These are phyloP conservation scores for Barnettozyma siamensis DNA, from an alignment of 805 yeast species.

Conservation along the genomic window DNA sequence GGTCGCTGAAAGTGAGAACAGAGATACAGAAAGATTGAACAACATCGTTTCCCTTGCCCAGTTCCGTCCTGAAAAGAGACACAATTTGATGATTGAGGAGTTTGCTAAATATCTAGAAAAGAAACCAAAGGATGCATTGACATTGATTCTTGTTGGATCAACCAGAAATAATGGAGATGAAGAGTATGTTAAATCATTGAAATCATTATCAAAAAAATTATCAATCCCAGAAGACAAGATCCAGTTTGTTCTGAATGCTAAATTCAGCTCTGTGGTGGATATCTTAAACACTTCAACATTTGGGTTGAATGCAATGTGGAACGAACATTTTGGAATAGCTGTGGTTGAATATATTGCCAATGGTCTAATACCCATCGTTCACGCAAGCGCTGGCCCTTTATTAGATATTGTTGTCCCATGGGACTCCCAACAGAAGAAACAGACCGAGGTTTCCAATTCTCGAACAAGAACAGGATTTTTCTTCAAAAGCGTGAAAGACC, in stretches of 20 bases:
- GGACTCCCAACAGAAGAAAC: conserved; percentile 28
- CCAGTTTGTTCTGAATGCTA: conserved; percentile 66
- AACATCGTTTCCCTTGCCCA: conserved; percentile 61
- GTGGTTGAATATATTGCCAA: conserved; percentile 88
- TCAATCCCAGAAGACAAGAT: conserved; percentile 36
- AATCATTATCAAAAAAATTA: conserved; percentile 36
- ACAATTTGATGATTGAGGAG: conserved; percentile 58
- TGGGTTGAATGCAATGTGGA: conserved; percentile 98
- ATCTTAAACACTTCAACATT: conserved; percentile 52
- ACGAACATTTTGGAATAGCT: conserved; percentile 97
- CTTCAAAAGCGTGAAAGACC: conserved; percentile 66
- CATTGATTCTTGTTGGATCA: conserved; percentile 74
- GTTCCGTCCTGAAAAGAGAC: conserved; percentile 93
- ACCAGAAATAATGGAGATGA: conserved; percentile 69
- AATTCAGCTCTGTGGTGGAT: conserved; percentile 54
- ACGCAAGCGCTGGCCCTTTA: conserved; percentile 93
- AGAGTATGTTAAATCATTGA: conserved; percentile 46
- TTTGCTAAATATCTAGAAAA: conserved; percentile 43
- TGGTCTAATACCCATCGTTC: conserved; percentile 84
- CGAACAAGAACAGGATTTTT: conserved; percentile 67
- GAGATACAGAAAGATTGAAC: conserved; percentile 27
- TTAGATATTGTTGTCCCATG: conserved; percentile 74
- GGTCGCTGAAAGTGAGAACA: conserved; percentile 6
- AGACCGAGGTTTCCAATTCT: conserved; percentile 26
- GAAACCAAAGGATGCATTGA: conserved; percentile 33